Conservation (phyloP, 2,329 filamentous ascomycete species). For the Penicillium sp. region DNA sequence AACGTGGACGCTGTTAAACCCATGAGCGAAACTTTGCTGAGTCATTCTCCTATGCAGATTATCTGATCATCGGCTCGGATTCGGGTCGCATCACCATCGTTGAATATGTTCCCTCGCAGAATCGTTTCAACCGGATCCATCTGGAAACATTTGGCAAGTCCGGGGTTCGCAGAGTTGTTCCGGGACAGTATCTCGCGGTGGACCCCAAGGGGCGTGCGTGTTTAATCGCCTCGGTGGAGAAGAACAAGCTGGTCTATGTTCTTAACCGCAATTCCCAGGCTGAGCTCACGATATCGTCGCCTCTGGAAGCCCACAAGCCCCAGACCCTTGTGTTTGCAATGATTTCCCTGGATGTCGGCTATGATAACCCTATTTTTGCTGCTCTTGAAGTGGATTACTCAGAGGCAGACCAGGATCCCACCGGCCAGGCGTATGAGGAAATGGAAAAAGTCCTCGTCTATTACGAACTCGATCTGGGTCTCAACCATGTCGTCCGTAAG, state of each 20-base stretch:
- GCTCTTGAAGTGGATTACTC: conserved; percentile 92
- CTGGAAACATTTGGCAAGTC: conserved; percentile 99
- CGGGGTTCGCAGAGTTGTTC: conserved; percentile 86
- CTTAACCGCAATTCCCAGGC: conserved; percentile 93
- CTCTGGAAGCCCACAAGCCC: conserved; percentile 91
- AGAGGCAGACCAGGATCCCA: conserved; percentile 86
- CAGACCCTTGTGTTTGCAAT: conserved; percentile 88
- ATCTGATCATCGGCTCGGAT: conserved; percentile 92
- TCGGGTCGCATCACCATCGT: conserved; percentile 93
- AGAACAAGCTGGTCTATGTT: conserved; percentile 99
- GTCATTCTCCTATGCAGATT: conserved; percentile 62
- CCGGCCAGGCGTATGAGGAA: conserved; percentile 76
- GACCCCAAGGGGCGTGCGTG: conserved; percentile 96
- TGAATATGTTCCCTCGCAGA: conserved; percentile 84
- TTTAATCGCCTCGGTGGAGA: conserved; percentile 90
- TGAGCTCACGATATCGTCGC: conserved; percentile 94
- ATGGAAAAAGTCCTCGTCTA: conserved; percentile 91
- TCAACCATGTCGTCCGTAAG: conserved; percentile 95
- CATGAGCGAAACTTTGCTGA: conserved; percentile 43
- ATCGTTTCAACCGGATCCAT: conserved; percentile 85
- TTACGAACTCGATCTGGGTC: conserved; percentile 92
- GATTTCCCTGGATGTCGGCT: conserved; percentile 88
- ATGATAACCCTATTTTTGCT: conserved; percentile 95
- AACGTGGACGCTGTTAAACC: conserved; percentile 31
- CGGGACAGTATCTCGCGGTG: conserved; percentile 92